Percentiles rank a stretch among this genome's conserved stretches.
Conservation (phyloP, 805 yeast genomes). For the Kazachstania viticola region DNA sequence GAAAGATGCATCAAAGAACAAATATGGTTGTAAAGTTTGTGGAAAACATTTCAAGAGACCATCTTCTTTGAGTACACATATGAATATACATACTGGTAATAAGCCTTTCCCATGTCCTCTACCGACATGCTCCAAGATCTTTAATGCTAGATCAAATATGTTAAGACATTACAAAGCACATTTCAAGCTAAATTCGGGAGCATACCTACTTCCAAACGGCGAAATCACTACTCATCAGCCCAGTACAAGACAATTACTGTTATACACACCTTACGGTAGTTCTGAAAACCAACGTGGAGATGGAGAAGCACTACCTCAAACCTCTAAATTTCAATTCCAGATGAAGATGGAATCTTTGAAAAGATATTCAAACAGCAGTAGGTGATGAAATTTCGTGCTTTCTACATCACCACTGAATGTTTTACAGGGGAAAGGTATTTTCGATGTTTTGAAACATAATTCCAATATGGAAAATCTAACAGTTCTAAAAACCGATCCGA, state of each 20-base stretch:
- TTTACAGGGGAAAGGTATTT: too few relatives aligned
- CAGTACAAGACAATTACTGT: slow-evolving; percentile 8
- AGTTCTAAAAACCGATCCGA: too few relatives aligned
- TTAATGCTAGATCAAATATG: slow-evolving; percentile 29
- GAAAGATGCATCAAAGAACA: slow-evolving; percentile 3
- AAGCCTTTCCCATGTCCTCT: slow-evolving; percentile 68
- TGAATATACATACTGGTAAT: slow-evolving; percentile 78
- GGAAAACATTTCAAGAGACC: slow-evolving; percentile 76
- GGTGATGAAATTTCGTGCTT: too few relatives aligned
- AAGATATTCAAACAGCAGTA: too few relatives aligned
- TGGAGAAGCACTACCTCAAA: too few relatives aligned
- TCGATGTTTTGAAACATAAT: too few relatives aligned
- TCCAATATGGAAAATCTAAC: too few relatives aligned
- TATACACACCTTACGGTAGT: not conserved
- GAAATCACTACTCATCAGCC: slow-evolving; percentile 8
- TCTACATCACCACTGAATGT: too few relatives aligned
- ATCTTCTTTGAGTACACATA: slow-evolving; percentile 74
- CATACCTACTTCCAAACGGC: slow-evolving; percentile 14
- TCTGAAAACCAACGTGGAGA: too few relatives aligned
- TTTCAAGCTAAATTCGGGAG: slow-evolving; percentile 12
- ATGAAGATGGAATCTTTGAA: too few relatives aligned
- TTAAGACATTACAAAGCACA: slow-evolving; percentile 22
- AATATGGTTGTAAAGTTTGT: slow-evolving; percentile 54
- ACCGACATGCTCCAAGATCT: slow-evolving; percentile 54
- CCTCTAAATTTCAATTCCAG: too few relatives aligned